Percentiles rank a stretch among this genome's conserved stretches.
phyloP scores from a whole-genome alignment of 1,284 basidiomycete species.

The Phylloporus sp. region DNA sequence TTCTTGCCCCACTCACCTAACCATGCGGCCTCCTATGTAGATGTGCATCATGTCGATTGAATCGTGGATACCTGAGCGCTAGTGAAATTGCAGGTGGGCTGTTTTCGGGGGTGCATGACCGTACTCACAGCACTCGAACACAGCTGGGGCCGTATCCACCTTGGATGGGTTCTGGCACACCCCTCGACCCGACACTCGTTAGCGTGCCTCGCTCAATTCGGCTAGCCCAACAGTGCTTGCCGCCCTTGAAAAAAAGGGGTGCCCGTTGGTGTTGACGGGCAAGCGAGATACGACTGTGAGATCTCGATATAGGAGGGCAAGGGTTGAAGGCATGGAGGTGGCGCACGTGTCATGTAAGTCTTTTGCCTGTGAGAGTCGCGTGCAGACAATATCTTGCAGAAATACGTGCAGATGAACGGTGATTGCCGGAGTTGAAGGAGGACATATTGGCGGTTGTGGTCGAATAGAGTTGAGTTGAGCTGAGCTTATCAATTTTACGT shows the following conservation, averaged over 20 bases:
- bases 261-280: slow-evolving; percentile 90
- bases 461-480: background rate
- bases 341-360: slow-evolving; percentile 95
- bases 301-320: slow-evolving; percentile 80
- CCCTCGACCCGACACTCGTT: slow-evolving; percentile 81
- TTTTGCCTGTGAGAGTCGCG: background rate
- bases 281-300: slow-evolving; percentile 86
- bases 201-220: slow-evolving; percentile 64
- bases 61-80: slow-evolving; percentile 93
- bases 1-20: slow-evolving; percentile 8
- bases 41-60: slow-evolving; percentile 92
- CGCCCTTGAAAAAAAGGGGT: slow-evolving; percentile 89
- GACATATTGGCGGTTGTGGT: no score
- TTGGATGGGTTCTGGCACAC: slow-evolving; percentile 80
- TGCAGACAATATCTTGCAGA: slow-evolving; percentile 45
- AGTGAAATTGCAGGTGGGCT: slow-evolving; percentile 93
- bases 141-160: slow-evolving; percentile 97
- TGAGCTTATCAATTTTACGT: slow-evolving; percentile 1
- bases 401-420: slow-evolving; percentile 74
- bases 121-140: slow-evolving; percentile 14
- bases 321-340: slow-evolving; percentile 68
- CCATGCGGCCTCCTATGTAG: slow-evolving; percentile 78
- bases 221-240: slow-evolving; percentile 66
- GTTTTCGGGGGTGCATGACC: background rate
- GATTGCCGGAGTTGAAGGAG: slow-evolving; percentile 67